Evolutionary conservation across 306 rosid genomes (phyloP).

Genomic region (Aeschynomene evenia): DNA sequence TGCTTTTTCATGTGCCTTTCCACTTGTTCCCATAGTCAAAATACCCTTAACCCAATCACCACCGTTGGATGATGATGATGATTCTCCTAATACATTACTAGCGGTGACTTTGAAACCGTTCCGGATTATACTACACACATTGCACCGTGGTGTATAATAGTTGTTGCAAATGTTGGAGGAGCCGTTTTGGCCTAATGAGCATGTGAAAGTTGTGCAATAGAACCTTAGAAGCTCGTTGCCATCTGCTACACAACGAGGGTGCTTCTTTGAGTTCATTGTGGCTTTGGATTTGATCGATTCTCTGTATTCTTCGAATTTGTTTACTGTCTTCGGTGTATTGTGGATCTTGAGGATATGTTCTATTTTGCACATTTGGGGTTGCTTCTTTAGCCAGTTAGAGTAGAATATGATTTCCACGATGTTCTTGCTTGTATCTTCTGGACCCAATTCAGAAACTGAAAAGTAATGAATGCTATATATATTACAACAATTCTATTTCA

Average conservation of each 20-base stretch:
- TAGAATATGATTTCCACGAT: slow-evolving; percentile 96
- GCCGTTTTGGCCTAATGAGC: slow-evolving; percentile 88
- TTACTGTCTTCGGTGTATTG: slow-evolving; percentile 71
- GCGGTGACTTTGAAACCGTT: slow-evolving; percentile 50
- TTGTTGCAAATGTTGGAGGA: slow-evolving; percentile 78
- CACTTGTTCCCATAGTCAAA: slow-evolving; percentile 86
- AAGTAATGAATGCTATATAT: too few relatives aligned
- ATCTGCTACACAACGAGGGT: slow-evolving; percentile 89
- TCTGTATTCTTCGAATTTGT: slow-evolving; percentile 80
- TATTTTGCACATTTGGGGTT: slow-evolving; percentile 81
- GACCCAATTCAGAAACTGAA: slow-evolving; percentile 84
- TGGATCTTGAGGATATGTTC: slow-evolving; percentile 88
- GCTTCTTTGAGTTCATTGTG: slow-evolving; percentile 60
- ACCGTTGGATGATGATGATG: background rate
- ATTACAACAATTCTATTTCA: too few relatives aligned
- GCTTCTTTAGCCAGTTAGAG: slow-evolving; percentile 91
- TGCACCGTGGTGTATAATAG: slow-evolving; percentile 65
- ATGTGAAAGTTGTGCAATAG: slow-evolving; percentile 69
- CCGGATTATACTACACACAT: slow-evolving; percentile 67
- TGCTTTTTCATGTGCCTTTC: slow-evolving; percentile 83
- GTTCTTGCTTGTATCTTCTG: slow-evolving; percentile 97
- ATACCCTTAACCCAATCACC: slow-evolving; percentile 54
- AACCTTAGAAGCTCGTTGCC: slow-evolving; percentile 93
- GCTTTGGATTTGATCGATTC: slow-evolving; percentile 84
- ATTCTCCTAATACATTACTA: slow-evolving; percentile 34